phyloP scores from a whole-genome alignment of 2,329 filamentous ascomycete genomes.

The Neopestalotiopsis clavispora region DNA sequence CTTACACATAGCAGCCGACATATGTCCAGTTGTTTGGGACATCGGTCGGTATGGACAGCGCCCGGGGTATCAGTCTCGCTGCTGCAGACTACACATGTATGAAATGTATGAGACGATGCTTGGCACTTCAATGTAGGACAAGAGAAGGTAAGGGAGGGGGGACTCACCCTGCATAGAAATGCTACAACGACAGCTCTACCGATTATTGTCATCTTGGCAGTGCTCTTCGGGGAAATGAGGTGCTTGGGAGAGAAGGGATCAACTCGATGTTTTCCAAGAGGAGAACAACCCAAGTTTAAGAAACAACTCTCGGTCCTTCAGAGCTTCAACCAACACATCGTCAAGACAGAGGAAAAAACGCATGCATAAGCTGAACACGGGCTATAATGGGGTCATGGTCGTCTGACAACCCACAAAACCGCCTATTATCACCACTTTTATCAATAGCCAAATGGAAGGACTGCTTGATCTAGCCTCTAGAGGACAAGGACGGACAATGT shows the following conservation, averaged over 20 bases:
- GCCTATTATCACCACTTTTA: slow-evolving; percentile 1
- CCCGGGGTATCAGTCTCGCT: slow-evolving; percentile 18
- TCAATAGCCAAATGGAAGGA: not conserved
- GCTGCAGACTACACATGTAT: slow-evolving; percentile 5
- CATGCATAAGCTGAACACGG: slow-evolving; percentile 2
- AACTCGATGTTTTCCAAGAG: not conserved
- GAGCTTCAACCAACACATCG: not conserved
- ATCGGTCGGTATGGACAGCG: slow-evolving; percentile 16
- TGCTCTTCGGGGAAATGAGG: slow-evolving; percentile 1
- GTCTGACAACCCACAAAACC: not conserved
- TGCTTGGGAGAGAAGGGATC: not conserved
- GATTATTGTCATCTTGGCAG: not conserved
- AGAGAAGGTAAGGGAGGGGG: not conserved
- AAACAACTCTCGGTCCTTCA: not conserved
- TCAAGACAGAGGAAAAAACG: not conserved
- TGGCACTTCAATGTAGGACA: slow-evolving; percentile 1
- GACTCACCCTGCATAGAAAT: not conserved
- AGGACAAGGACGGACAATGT: not conserved
- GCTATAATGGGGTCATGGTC: slow-evolving; percentile 2
- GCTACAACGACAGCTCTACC: not conserved
- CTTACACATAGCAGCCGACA: slow-evolving; percentile 22
- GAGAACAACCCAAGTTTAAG: not conserved
- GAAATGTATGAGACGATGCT: not conserved
- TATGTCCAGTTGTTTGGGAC: slow-evolving; percentile 21
- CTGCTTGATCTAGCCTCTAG: not conserved